Conservation (phyloP, 2,329 filamentous ascomycete species). For the Aspergillus bombycis region DNA sequence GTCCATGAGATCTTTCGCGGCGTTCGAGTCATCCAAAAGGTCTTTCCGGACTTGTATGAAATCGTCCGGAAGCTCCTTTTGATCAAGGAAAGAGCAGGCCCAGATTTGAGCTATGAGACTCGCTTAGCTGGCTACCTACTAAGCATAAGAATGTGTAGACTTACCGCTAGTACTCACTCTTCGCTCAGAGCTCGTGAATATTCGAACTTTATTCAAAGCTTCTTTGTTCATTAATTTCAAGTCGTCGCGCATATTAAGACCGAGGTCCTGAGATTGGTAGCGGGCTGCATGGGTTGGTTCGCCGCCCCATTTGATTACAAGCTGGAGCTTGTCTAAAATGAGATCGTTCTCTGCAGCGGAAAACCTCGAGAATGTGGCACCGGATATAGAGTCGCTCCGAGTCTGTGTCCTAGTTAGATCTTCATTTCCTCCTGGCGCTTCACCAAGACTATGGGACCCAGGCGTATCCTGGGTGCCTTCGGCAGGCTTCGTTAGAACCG, state of each 20-base stretch:
- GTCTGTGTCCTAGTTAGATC: constrained; percentile 55
- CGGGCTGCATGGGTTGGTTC: constrained; percentile 96
- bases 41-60: constrained; percentile 93
- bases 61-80: constrained; percentile 81
- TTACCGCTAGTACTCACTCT: constrained; percentile 82
- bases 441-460: constrained; percentile 23
- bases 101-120: constrained; percentile 77
- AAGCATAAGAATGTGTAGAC: constrained; percentile 21
- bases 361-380: constrained; percentile 88
- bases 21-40: constrained; percentile 94
- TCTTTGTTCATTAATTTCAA: constrained; percentile 90
- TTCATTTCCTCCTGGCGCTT: constrained; percentile 29
- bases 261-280: constrained; percentile 93
- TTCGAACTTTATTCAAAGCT: constrained; percentile 86
- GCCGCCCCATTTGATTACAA: constrained; percentile 98
- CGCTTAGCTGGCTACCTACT: constrained; percentile 15
- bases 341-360: constrained; percentile 91
- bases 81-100: constrained; percentile 82
- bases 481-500: constrained; percentile 16
- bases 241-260: constrained; percentile 94
- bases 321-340: constrained; percentile 90
- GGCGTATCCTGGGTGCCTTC: constrained; percentile 25
- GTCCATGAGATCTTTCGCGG: constrained; percentile 98
- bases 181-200: constrained; percentile 94
- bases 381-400: constrained; percentile 82